These are phyloP conservation scores for Aspergillus neoniger DNA, from an alignment of 2,329 filamentous ascomycete genomes.

Conservation along the genomic window DNA sequence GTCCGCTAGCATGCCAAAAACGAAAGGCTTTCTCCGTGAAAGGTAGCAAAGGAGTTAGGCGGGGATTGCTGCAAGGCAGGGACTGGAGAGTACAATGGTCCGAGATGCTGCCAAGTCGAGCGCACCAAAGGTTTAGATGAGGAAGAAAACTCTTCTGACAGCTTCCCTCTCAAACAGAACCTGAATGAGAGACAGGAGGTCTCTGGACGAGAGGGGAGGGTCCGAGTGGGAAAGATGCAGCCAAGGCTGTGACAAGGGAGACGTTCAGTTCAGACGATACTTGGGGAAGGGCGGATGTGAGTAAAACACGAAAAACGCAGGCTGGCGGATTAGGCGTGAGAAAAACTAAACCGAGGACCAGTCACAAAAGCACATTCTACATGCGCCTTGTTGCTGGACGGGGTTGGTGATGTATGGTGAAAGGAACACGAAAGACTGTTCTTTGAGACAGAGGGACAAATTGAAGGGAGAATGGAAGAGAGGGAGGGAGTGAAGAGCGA, in stretches of 20 bases:
- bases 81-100: constrained; percentile 8
- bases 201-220: constrained; percentile 9
- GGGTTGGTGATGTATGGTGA: background rate
- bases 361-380: constrained; percentile 15
- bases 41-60: constrained; percentile 11
- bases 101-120: background rate
- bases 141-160: constrained; percentile 7
- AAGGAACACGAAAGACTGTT: background rate
- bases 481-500: constrained; percentile 16
- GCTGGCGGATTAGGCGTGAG: constrained; percentile 7
- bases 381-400: constrained; percentile 8
- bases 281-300: constrained; percentile 12
- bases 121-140: background rate
- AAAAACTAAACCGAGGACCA: constrained; percentile 20
- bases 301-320: constrained; percentile 1
- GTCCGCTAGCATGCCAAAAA: constrained; percentile 31
- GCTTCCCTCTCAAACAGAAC: constrained; percentile 2
- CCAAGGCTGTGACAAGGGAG: constrained; percentile 15
- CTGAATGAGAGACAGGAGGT: background rate
- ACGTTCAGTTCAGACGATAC: background rate
- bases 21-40: constrained; percentile 26
- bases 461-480: constrained; percentile 10
- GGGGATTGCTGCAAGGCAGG: constrained; percentile 12
- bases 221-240: constrained; percentile 13
- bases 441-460: background rate